These are phyloP conservation scores for Dendrobium huoshanense DNA, from an alignment of 106 monocot species.

Conservation along the genomic window DNA sequence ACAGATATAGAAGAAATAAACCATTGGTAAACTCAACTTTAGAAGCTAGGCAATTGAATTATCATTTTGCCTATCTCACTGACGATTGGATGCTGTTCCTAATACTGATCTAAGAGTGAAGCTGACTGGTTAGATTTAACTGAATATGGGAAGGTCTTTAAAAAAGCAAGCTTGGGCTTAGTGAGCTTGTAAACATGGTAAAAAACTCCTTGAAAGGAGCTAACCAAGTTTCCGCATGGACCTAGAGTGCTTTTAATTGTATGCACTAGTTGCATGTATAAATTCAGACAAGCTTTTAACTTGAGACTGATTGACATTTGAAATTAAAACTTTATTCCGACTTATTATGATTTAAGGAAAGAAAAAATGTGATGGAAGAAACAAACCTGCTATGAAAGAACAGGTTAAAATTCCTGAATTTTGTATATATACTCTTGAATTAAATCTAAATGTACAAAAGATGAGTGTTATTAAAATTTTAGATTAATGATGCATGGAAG, in stretches of 20 bases:
- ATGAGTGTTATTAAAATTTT: neutral
- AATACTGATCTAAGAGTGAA: neutral
- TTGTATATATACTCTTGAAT: neutral
- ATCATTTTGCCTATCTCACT: neutral
- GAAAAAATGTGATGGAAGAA: too few species aligned
- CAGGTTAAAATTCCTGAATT: neutral
- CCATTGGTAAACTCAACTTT: constrained; percentile 3
- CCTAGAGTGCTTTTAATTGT: neutral
- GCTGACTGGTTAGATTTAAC: neutral
- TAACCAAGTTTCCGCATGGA: neutral
- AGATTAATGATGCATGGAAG: too few species aligned
- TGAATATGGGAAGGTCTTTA: neutral
- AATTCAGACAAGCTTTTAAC: neutral
- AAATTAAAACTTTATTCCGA: neutral
- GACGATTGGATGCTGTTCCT: neutral
- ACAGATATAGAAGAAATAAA: neutral
- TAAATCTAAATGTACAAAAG: neutral
- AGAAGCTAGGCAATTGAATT: neutral
- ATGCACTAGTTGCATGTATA: neutral
- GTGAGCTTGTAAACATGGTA: neutral
- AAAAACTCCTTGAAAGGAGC: neutral
- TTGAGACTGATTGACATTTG: neutral
- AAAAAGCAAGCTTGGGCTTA: neutral
- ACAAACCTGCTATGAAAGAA: neutral
- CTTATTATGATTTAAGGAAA: neutral